These are phyloP conservation scores for Colletotrichum karsti DNA, from an alignment of 2,329 filamentous ascomycete genomes.

Conservation along the genomic window DNA sequence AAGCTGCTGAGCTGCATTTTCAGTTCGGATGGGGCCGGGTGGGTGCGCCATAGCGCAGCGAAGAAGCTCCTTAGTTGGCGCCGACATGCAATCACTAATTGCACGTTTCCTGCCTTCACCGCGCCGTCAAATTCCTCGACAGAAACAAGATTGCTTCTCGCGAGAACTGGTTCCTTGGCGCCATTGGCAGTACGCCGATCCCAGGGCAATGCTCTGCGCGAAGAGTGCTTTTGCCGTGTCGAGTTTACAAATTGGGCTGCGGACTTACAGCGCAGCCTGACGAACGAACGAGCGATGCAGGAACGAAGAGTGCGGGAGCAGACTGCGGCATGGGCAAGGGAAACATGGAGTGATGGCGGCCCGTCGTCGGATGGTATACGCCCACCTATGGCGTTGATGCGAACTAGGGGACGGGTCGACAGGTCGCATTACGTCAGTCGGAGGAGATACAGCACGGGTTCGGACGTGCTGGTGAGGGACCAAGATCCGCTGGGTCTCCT, in stretches of 20 bases:
- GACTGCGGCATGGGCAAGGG: conserved; percentile 74
- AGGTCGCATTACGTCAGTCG: not conserved
- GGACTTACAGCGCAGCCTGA: conserved; percentile 79
- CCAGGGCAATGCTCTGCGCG: conserved; percentile 36
- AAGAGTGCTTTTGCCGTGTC: conserved; percentile 54
- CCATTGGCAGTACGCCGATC: not conserved
- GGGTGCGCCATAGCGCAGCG: conserved; percentile 83
- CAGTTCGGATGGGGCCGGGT: conserved; percentile 78
- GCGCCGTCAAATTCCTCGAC: conserved; percentile 28
- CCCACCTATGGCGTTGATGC: conserved; percentile 2
- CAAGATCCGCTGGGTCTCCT: conserved; percentile 85
- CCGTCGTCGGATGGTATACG: not conserved
- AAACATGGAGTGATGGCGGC: conserved; percentile 59
- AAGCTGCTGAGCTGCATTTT: conserved; percentile 79
- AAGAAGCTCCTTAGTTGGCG: conserved; percentile 83
- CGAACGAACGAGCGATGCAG: conserved; percentile 76
- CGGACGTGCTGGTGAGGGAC: conserved; percentile 49
- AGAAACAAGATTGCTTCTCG: conserved; percentile 49
- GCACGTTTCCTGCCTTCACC: conserved; percentile 35
- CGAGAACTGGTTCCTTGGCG: conserved; percentile 34
- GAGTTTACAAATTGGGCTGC: conserved; percentile 83
- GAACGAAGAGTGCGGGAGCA: conserved; percentile 70
- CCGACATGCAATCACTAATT: conserved; percentile 28
- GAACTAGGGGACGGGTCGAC: not conserved
- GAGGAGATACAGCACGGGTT: conserved; percentile 31